phyloP scores from a whole-genome alignment of 179 eudicot genomes.

The Silene vulgaris region DNA sequence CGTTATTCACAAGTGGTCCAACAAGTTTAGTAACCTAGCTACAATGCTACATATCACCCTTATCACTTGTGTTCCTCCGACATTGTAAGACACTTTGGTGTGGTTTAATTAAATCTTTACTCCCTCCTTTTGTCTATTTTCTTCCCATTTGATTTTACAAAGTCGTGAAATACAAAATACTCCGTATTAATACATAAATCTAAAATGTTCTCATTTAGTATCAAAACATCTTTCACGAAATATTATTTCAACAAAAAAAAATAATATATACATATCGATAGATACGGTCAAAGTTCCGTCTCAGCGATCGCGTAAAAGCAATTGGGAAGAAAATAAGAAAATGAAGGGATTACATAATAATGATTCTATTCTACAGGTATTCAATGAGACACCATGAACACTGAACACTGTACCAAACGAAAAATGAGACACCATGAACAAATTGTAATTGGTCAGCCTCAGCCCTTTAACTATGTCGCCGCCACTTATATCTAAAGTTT shows the following conservation, averaged over 20 bases:
- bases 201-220: no score
- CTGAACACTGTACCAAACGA: no score
- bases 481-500: background rate
- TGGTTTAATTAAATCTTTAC: background rate
- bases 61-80: background rate
- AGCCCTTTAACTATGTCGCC: background rate
- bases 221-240: no score
- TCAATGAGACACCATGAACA: background rate
- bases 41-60: background rate
- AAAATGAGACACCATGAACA: background rate
- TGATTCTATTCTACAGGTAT: background rate
- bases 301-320: no score
- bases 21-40: background rate
- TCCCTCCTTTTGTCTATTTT: no score
- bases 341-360: background rate
- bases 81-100: background rate
- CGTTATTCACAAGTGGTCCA: background rate
- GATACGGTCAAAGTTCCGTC: no score
- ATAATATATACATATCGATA: no score
- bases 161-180: no score
- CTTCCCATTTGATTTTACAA: no score
- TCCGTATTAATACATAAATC: no score
- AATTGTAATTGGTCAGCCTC: background rate
- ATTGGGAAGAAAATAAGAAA: no score
- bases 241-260: no score